phyloP scores from a whole-genome alignment of 805 yeast species.

The Kregervanrija pseudodelftensis region DNA sequence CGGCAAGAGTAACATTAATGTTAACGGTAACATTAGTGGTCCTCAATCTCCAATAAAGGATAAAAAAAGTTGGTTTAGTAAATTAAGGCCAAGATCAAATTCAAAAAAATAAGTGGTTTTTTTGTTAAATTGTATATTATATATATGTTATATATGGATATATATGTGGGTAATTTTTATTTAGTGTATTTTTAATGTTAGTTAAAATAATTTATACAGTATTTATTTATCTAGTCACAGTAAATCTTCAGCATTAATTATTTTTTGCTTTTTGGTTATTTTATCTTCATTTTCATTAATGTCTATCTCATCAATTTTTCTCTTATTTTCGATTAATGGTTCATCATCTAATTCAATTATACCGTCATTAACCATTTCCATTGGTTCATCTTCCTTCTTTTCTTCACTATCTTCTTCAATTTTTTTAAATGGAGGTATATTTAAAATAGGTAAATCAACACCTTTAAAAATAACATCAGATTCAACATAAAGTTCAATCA shows the following conservation, averaged over 20 bases:
- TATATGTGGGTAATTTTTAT: neutral
- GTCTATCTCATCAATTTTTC: conserved; percentile 2
- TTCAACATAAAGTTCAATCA: conserved; percentile 52
- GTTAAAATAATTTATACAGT: too few relatives aligned
- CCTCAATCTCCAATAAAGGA: conserved; percentile 1
- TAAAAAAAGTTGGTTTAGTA: conserved; percentile 37
- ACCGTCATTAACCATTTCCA: conserved; percentile 9
- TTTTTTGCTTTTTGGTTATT: conserved; percentile 3
- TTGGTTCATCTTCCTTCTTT: conserved; percentile 12
- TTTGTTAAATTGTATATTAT: neutral
- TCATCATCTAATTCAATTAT: conserved; percentile 14
- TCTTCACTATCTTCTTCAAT: conserved; percentile 20
- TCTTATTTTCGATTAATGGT: conserved; percentile 1
- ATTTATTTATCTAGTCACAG: too few relatives aligned
- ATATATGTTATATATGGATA: neutral
- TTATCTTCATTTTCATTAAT: conserved; percentile 1
- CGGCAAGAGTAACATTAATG: neutral
- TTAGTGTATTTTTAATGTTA: neutral
- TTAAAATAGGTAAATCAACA: conserved; percentile 17
- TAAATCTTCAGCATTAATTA: neutral
- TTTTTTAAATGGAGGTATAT: conserved; percentile 15
- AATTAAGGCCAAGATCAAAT: conserved; percentile 29
- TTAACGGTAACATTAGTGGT: neutral
- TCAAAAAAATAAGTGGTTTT: conserved; percentile 12
- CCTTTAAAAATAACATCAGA: conserved; percentile 7